Base-by-base conservation (phyloP, 495 filamentous ascomycete genomes). In the Penicillium cataractarum region DNA sequence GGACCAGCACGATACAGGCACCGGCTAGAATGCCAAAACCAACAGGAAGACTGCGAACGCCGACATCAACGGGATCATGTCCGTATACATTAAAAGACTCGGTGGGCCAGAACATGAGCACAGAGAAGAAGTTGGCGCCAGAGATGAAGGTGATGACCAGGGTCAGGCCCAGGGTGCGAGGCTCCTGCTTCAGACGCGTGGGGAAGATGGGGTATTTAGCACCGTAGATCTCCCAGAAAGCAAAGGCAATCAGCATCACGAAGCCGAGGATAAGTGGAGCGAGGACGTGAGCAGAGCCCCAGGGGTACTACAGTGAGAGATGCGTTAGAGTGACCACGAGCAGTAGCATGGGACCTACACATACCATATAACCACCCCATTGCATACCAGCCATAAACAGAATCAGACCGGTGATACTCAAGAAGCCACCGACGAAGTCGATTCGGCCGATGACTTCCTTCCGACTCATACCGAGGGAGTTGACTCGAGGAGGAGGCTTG, bases 51-150 rank as follows among this genome's bases (percentile, higher is more conserved):
- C 87, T 87, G 60, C 89, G 84, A 58, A 91, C 65, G 33, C 89
- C 89, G 51, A 90, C 83, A n/a, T 76, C 83, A 21, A 88, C 71
- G 6, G 89, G 87, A 60, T 89, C 84, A 60, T 90, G 86, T 15
- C 88, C 88, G 62, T 90, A 91, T 9, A 90, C 86, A 66, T 91
- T 91, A 78, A 87, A 90, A 1, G 87, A 85, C 73, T 91, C 84
- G 0, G 86, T 89, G 0, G 89, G 89, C 89, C 89, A 91, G 65
- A 91, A 87, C 72, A 91, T 83, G 27, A 91, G 70, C 4, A 90
- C 84, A 15, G 87, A 87, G 76, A 91, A 90, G 81, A 91, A 91
- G 70, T 91, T 91, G 57, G 87, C 86, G 10, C 89, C 89, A 9
- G 83, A 87, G 49, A 92, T 89, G 73, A 88, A 89, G 12, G 88